Evolutionary conservation across 2,329 filamentous ascomycete genomes (phyloP).

Genomic region (Diaporthe citriasiana): DNA sequence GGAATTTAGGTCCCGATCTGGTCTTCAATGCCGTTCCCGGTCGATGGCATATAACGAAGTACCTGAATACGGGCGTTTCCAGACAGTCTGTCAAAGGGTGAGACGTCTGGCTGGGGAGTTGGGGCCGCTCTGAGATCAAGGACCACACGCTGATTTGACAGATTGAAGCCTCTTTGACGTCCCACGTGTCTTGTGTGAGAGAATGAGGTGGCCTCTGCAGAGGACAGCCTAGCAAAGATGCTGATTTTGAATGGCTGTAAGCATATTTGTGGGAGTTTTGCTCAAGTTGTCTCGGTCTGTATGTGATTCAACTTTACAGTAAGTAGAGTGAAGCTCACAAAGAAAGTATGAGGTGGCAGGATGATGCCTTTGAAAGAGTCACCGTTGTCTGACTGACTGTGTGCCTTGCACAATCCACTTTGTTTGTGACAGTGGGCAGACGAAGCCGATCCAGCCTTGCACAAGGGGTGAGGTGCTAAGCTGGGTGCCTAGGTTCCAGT

Average conservation of each 20-base stretch:
- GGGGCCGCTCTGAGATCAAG: not conserved
- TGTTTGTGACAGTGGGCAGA: not conserved
- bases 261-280: slow-evolving; percentile 5
- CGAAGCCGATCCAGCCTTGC: slow-evolving; percentile 29
- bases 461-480: slow-evolving; percentile 27
- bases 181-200: not conserved
- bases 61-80: not conserved
- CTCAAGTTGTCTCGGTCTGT: not conserved
- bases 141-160: not conserved
- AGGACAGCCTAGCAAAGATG: slow-evolving; percentile 9
- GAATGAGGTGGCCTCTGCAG: slow-evolving; percentile 14
- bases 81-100: not conserved
- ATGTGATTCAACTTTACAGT: not conserved
- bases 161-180: not conserved
- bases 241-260: not conserved
- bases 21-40: not conserved
- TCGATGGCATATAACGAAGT: not conserved
- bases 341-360: not conserved
- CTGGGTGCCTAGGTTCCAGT: slow-evolving; percentile 28
- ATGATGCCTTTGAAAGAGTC: not conserved
- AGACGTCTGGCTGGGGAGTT: not conserved
- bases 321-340: not conserved
- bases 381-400: not conserved
- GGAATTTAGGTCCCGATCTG: not conserved
- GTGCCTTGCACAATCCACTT: not conserved